Evolutionary conservation across 2,329 filamentous ascomycete genomes (phyloP), one percentile per base, ranked within the genome.

Genomic region (Calonectria naviculata): DNA sequence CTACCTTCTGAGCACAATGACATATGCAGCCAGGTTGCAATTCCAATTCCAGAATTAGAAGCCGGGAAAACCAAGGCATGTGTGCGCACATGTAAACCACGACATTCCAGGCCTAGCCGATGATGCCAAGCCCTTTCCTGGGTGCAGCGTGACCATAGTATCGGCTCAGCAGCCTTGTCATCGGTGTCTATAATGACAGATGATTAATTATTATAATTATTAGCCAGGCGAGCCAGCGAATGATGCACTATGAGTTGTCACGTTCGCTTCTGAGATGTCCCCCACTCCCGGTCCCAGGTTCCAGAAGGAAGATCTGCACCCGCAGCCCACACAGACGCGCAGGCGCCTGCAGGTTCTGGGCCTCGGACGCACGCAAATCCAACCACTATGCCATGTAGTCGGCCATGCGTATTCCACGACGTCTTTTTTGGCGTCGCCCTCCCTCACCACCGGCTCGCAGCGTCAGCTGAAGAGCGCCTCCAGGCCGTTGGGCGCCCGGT

Each of bases 241-340:
- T 24, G 49, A 67, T 41, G 52, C 52, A 60, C 52, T 21, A 49
- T 67, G 65, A 61, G 65, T 29, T 61, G 65, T 61, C 65, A 67
- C 29, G 65, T 21, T 46, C 65, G 56, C 47, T 34, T 65, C 19
- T 21, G 28, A 13, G n/a, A n/a, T 24, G 46, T 46, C n/a, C 38
- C 31, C 42, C 46, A 47, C 42, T 29, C 12, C 10, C n/a, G 6
- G n/a, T 52, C 17, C 47, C 19, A 13, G 34, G 34, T 36, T 58
- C 52, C 52, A 58, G 52, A 58, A 58, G 52, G 52, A 58, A 38
- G 52, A 58, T 58, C 52, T 58, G 52, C 52, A 58, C 31, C 52
- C 52, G 52, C 34, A 58, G n/a, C 52, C 52, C 29, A 34, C 52
- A 36, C 19, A 24, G 21, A 13, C 52, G 15, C 52, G 52, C 52